Evolutionary conservation across 441 rosid genomes (phyloP).

Genomic region (Eugenia klotzschiana): DNA sequence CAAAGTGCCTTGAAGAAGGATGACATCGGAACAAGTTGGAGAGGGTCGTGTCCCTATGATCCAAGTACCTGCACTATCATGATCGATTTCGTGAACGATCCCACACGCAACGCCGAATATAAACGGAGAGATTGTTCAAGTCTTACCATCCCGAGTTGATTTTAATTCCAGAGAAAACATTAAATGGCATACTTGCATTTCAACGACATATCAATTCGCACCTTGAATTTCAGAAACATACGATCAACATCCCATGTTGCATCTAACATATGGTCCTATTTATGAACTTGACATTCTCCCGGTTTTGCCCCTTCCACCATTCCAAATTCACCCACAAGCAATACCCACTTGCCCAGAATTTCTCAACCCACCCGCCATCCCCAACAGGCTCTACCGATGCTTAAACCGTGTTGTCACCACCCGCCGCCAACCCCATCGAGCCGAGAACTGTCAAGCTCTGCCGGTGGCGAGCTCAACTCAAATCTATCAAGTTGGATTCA

Average conservation of each 20-base stretch:
- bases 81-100: background rate
- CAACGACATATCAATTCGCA: background rate
- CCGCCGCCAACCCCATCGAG: too few relatives aligned
- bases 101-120: accelerated
- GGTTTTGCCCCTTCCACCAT: background rate
- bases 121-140: background rate
- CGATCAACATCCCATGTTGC: background rate
- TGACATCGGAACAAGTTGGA: background rate
- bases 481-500: background rate
- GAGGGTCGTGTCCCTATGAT: background rate
- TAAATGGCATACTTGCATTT: background rate
- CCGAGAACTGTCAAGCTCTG: background rate
- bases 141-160: background rate
- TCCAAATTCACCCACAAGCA: background rate
- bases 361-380: too few relatives aligned
- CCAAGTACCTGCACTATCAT: accelerated
- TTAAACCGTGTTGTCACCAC: too few relatives aligned
- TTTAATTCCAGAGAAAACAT: background rate
- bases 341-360: background rate
- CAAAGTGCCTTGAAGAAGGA: background rate
- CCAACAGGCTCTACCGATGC: too few relatives aligned
- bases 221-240: background rate
- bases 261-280: background rate
- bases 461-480: background rate
- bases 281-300: background rate